A percentile compares a stretch with the other conserved stretches of the same genome.
These are phyloP conservation scores for Alternaria tenuissima DNA, from an alignment of 2,329 filamentous ascomycete species.

Conservation along the genomic window DNA sequence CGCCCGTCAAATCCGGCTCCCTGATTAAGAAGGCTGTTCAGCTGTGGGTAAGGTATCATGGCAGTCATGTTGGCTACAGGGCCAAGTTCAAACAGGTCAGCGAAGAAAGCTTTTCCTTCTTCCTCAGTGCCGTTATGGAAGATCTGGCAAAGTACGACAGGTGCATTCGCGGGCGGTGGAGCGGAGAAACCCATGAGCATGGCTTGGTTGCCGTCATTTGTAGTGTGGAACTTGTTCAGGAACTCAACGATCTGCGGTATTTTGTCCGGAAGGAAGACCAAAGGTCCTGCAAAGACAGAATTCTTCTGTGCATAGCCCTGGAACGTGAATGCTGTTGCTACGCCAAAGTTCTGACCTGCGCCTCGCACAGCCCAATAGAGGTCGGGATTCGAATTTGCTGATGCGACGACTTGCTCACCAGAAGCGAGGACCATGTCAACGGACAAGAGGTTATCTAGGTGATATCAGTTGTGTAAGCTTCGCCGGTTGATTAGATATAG, in stretches of 20 bases:
- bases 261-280: constrained; percentile 47
- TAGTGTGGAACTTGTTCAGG: constrained; percentile 40
- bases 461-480: not conserved
- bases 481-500: not conserved
- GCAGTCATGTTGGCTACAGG: constrained; percentile 35
- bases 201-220: constrained; percentile 41
- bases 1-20: constrained; percentile 45
- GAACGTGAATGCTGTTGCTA: constrained; percentile 55
- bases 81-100: constrained; percentile 36
- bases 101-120: constrained; percentile 38
- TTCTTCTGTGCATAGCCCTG: constrained; percentile 41
- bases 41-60: constrained; percentile 43
- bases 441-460: constrained; percentile 49
- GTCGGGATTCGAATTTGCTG: constrained; percentile 31
- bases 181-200: constrained; percentile 38
- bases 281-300: constrained; percentile 48
- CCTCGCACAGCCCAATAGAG: constrained; percentile 54
- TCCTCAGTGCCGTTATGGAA: constrained; percentile 50
- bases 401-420: constrained; percentile 48
- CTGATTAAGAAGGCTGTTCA: constrained; percentile 47
- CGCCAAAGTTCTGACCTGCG: constrained; percentile 48
- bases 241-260: constrained; percentile 38
- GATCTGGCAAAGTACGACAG: constrained; percentile 38
- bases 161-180: constrained; percentile 40
- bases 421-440: constrained; percentile 46